These are phyloP conservation scores for Fusarium nygamai DNA, from an alignment of 2,329 filamentous ascomycete species.

Conservation along the genomic window DNA sequence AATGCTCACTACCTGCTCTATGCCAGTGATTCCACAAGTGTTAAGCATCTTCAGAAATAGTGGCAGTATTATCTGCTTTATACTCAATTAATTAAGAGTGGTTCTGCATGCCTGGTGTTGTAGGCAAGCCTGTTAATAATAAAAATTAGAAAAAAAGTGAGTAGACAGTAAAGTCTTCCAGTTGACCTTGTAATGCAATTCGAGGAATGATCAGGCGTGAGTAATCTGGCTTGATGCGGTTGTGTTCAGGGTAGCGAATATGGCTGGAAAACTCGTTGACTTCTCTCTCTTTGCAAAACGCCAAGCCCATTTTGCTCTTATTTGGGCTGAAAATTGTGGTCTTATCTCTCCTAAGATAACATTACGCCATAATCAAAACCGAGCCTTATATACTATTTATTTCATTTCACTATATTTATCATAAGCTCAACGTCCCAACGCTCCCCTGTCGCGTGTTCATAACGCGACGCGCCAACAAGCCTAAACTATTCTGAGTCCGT, in stretches of 20 bases:
- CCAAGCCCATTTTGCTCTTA: too few species aligned
- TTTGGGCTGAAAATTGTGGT: too few species aligned
- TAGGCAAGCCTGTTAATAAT: neutral
- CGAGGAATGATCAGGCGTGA: neutral
- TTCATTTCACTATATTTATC: too few species aligned
- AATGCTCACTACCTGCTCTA: too few species aligned
- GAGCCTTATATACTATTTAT: neutral
- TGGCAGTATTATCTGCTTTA: too few species aligned
- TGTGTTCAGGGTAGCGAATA: neutral
- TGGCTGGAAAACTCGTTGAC: neutral
- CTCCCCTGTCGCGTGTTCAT: neutral
- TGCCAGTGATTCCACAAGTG: rapidly evolving
- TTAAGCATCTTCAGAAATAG: rapidly evolving
- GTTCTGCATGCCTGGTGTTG: neutral
- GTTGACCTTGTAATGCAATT: neutral
- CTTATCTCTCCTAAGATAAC: neutral
- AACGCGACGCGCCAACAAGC: neutral
- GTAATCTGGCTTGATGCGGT: neutral
- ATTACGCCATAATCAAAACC: too few species aligned
- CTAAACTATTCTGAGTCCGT: neutral
- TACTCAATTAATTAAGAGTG: rapidly evolving
- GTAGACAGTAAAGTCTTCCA: neutral
- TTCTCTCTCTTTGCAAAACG: too few species aligned
- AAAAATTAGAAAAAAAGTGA: neutral
- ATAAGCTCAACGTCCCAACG: neutral